Percentiles rank a stretch among this genome's conserved stretches.
phyloP scores from a whole-genome alignment of 805 yeast species.

The Cephaloascus albidus region DNA sequence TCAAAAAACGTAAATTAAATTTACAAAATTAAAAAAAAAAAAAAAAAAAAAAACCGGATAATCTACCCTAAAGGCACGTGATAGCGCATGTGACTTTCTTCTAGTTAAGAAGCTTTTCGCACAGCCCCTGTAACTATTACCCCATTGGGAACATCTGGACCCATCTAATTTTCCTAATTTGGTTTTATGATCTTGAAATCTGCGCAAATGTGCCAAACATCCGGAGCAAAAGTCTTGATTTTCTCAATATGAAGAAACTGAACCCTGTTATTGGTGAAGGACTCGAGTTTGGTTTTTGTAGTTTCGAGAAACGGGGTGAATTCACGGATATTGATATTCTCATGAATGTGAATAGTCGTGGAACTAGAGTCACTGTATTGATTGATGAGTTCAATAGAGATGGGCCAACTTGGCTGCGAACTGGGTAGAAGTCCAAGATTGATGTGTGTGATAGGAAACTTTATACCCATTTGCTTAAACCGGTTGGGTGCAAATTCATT shows the following conservation, averaged over 20 bases:
- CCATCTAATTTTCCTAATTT: too few species aligned
- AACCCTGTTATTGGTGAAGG: conserved; percentile 2
- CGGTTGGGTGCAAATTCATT: conserved; percentile 44
- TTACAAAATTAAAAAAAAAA: too few species aligned
- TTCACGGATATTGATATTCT: conserved; percentile 45
- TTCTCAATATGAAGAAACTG: conserved; percentile 37
- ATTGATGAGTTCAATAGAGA: conserved; percentile 20
- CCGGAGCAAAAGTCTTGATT: conserved; percentile 84
- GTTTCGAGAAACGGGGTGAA: conserved; percentile 20
- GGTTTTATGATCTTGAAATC: conserved; percentile 13
- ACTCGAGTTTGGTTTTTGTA: conserved; percentile 9
- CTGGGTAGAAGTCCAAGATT: conserved; percentile 76
- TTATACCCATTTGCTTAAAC: conserved; percentile 10
- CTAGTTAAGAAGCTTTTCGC: too few species aligned
- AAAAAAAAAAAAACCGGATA: too few species aligned
- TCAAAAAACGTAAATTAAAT: too few species aligned
- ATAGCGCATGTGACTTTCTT: too few species aligned
- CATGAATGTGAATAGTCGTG: conserved; percentile 58
- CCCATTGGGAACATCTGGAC: too few species aligned
- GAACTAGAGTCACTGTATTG: conserved; percentile 3
- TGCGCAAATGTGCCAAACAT: conserved; percentile 65
- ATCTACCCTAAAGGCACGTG: too few species aligned
- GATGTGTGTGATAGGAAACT: conserved; percentile 40
- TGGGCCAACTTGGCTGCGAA: conserved; percentile 53
- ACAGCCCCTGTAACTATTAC: too few species aligned